Evolutionary conservation across 2,329 filamentous ascomycete species (phyloP), one percentile per base, ranked within the genome.

Genomic region (Sclerotinia borealis): DNA sequence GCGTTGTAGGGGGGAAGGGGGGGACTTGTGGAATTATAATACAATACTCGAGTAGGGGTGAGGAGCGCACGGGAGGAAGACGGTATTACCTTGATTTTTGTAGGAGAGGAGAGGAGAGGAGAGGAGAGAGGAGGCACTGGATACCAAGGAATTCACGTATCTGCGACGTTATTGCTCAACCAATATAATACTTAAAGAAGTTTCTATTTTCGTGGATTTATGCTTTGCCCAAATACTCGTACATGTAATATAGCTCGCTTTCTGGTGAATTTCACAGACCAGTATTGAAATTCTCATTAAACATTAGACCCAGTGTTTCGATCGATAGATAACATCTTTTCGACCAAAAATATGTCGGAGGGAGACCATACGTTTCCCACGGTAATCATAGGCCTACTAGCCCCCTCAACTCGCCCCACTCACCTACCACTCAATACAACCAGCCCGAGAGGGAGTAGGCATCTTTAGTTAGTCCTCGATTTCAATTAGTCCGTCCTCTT

Each of bases 1-100:
- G 67, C 69, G 17, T 54, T 70, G 47, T 70, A 50, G 34, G 29
- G 43, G 9, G 11, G 7, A 47, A n/a, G 22, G 43, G 22, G 22
- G 13, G 9, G n/a, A 48, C 13, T 22, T 31, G 8, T 17, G 10
- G 19, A 13, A 3, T 4, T 15, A 13, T 36, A 19, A 45, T 9
- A 19, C 5, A 3, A 25, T 3, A 13, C n/a, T 11, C n/a, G n/a
- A n/a, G n/a, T n/a, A n/a, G n/a, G n/a, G 2, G 47, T 25, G 8
- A 13, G 13, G 19, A 4, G 4, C 4, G 11, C n/a, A 39, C 7
- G 50, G 10, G 50, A 19, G 19, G 27, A 7, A 22, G 22, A 4
- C 4, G 22, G 7, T 19, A 4, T 29, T n/a, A 31, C 1, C 34
- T 37, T 13, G 43, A 41, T 47, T 47, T 22, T 22, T 47, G n/a